Evolutionary conservation across 495 filamentous ascomycete genomes (phyloP).

Genomic region (Penicillium flavigenum): DNA sequence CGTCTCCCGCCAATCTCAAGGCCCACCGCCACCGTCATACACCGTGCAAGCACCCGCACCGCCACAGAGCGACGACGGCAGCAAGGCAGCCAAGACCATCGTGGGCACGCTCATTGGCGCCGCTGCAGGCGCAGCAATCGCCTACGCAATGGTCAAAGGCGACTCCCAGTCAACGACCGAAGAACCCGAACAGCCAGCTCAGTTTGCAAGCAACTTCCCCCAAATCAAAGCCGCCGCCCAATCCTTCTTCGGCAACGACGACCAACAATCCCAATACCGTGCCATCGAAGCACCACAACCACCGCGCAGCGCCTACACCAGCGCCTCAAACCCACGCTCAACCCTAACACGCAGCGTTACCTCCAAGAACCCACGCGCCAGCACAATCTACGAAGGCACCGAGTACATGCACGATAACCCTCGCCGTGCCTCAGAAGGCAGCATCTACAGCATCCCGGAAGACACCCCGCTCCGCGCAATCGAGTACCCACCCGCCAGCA

Average conservation of each 20-base stretch:
- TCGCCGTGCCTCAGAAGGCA: constrained; percentile 42
- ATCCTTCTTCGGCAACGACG: constrained; percentile 22
- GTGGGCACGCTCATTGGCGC: constrained; percentile 76
- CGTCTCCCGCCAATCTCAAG: constrained; percentile 29
- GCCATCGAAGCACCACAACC: constrained; percentile 49
- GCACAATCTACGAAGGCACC: constrained; percentile 45
- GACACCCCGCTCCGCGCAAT: constrained; percentile 43
- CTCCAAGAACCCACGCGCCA: constrained; percentile 44
- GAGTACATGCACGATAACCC: constrained; percentile 39
- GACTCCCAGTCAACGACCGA: constrained; percentile 35
- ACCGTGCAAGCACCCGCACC: constrained; percentile 27
- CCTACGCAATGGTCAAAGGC: constrained; percentile 66
- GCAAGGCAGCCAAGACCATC: constrained; percentile 53
- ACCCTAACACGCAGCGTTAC: constrained; percentile 33
- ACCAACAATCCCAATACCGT: constrained; percentile 26
- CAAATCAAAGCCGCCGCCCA: constrained; percentile 30
- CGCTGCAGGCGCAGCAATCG: constrained; percentile 70
- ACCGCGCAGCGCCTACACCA: constrained; percentile 37
- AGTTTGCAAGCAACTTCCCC: constrained; percentile 30
- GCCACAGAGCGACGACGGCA: constrained; percentile 39
- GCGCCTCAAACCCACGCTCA: constrained; percentile 34
- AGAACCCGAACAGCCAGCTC: constrained; percentile 21
- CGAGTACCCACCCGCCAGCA: constrained; percentile 39
- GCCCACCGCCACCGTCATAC: constrained; percentile 32
- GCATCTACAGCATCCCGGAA: constrained; percentile 36